Evolutionary conservation across 495 filamentous ascomycete genomes (phyloP).

Genomic region (Penicillium riverlandense): DNA sequence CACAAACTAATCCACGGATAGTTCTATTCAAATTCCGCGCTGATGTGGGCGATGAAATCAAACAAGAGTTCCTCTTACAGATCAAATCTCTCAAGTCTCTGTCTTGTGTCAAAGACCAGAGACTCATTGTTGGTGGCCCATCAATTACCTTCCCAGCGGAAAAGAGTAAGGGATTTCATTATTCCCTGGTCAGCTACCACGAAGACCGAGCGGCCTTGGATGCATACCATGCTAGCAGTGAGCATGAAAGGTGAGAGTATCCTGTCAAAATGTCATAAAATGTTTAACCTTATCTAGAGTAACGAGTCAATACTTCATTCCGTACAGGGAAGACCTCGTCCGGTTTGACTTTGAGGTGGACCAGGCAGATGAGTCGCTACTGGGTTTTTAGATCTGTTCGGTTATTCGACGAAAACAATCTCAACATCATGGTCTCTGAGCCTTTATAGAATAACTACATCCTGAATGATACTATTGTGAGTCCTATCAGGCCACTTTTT

Average conservation of each 20-base stretch:
- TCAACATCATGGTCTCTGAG: no score
- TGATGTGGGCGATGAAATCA: slow-evolving; percentile 23
- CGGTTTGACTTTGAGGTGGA: slow-evolving; percentile 46
- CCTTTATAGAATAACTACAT: no score
- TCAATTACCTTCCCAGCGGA: slow-evolving; percentile 38
- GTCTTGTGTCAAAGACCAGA: slow-evolving; percentile 30
- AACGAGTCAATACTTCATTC: slow-evolving; percentile 35
- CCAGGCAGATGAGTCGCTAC: slow-evolving; percentile 22
- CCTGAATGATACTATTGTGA: no score
- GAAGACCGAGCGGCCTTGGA: slow-evolving; percentile 30
- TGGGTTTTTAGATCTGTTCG: slow-evolving; percentile 6
- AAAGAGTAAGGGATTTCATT: slow-evolving; percentile 41
- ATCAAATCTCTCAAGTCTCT: slow-evolving; percentile 35
- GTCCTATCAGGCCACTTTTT: no score
- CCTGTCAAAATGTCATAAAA: no score
- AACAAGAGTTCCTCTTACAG: slow-evolving; percentile 31
- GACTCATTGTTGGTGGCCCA: slow-evolving; percentile 38
- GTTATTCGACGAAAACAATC: neutral
- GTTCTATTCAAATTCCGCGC: slow-evolving; percentile 41
- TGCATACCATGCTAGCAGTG: slow-evolving; percentile 40
- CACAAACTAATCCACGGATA: slow-evolving; percentile 4
- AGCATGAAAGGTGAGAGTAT: slow-evolving; percentile 33
- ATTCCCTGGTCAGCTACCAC: slow-evolving; percentile 39
- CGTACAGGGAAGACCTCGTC: slow-evolving; percentile 40
- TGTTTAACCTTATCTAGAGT: slow-evolving; percentile 19